Conservation (phyloP, 2,329 filamentous ascomycete species). For the Colletotrichum melonis region DNA sequence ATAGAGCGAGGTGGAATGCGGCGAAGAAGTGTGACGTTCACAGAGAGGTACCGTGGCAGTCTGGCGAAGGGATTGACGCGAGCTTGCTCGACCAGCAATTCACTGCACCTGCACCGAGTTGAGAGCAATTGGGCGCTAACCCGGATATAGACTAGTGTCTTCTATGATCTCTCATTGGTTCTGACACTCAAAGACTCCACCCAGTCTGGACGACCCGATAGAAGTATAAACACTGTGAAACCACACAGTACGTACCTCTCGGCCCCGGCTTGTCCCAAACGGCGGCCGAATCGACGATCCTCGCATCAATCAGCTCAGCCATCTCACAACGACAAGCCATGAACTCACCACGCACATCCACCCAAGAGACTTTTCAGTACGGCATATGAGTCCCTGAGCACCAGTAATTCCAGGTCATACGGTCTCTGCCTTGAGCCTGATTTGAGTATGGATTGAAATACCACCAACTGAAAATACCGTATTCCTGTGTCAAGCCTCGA, state of each 20-base stretch:
- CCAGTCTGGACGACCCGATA: accelerated
- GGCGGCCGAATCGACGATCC: neutral
- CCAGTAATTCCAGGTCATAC: neutral
- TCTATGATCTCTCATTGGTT: accelerated
- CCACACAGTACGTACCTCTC: slow-evolving; percentile 3
- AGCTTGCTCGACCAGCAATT: slow-evolving; percentile 18
- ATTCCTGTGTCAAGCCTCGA: neutral
- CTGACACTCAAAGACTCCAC: accelerated
- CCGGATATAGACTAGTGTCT: neutral
- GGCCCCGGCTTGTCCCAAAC: neutral
- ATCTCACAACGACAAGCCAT: neutral
- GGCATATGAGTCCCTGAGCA: neutral
- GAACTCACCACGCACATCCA: neutral
- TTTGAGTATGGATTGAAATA: neutral
- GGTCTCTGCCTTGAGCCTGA: neutral
- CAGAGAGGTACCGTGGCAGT: slow-evolving; percentile 7
- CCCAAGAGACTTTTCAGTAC: neutral
- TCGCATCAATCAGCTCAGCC: neutral
- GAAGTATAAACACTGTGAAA: neutral
- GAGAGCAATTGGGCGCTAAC: slow-evolving; percentile 21
- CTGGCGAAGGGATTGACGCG: slow-evolving; percentile 35
- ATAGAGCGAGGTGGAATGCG: slow-evolving; percentile 10
- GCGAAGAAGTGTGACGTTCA: slow-evolving; percentile 13
- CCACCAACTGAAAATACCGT: neutral
- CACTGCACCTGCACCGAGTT: slow-evolving; percentile 14